phyloP scores from a whole-genome alignment of 768 basidiomycete species.

The Asterophora lycoperdoides region DNA sequence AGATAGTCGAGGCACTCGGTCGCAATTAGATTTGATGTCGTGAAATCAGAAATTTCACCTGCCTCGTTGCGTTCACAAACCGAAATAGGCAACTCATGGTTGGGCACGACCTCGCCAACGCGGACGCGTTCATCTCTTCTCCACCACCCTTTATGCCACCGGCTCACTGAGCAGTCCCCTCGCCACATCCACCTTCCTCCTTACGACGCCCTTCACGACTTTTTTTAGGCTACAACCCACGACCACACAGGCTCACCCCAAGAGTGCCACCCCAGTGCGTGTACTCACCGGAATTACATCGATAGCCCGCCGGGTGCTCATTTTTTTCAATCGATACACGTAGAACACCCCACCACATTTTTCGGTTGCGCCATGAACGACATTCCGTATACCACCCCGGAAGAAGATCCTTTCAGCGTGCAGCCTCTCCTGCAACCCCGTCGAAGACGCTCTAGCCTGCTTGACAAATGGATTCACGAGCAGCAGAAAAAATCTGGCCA shows the following conservation, averaged over 20 bases:
- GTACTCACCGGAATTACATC: slow-evolving; percentile 1
- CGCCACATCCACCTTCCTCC: slow-evolving; percentile 4
- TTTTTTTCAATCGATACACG: not conserved
- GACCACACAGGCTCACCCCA: not conserved
- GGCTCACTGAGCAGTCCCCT: slow-evolving; percentile 8
- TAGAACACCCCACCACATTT: not conserved
- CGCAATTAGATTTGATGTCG: not conserved
- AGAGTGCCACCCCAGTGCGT: not conserved
- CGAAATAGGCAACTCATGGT: slow-evolving; percentile 25
- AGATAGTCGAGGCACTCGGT: slow-evolving; percentile 2
- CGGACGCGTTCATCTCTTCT: slow-evolving; percentile 24
- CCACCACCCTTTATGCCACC: slow-evolving; percentile 17
- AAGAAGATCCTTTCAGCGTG: slow-evolving; percentile 49
- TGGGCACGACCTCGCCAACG: slow-evolving; percentile 24
- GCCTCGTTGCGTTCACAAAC: slow-evolving; percentile 35
- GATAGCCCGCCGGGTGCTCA: not conserved
- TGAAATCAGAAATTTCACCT: slow-evolving; percentile 5
- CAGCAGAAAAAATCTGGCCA: slow-evolving; percentile 31
- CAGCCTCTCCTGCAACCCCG: slow-evolving; percentile 32
- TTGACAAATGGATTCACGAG: slow-evolving; percentile 52
- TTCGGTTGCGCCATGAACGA: slow-evolving; percentile 30
- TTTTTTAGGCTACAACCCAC: not conserved
- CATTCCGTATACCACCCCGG: slow-evolving; percentile 43
- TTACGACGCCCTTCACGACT: slow-evolving; percentile 10
- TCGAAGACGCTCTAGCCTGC: slow-evolving; percentile 44